Evolutionary conservation across 352 stramenopile genomes (phyloP), one percentile per base, ranked within the genome.

Genomic region (Phytophthora colocasiae): DNA sequence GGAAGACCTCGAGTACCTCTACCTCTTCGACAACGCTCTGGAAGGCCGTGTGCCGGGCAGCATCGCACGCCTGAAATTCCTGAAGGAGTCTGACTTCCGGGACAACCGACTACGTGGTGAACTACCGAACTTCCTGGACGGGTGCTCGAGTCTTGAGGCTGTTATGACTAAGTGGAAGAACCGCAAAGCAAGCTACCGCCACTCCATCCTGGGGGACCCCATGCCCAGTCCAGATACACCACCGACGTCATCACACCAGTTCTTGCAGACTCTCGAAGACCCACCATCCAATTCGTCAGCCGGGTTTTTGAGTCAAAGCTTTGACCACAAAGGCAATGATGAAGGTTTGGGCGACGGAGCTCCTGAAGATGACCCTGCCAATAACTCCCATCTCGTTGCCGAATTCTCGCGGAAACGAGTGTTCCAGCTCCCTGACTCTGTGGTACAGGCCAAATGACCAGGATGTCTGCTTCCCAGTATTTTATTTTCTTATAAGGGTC

Each of bases 151-250:
- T 45, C 65, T 93, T 7, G 83, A 91, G 36, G 83, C 83, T 17
- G 85, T 93, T 17, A 84, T 93, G 80, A 89, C 70, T 56, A 93
- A 93, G 77, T 93, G 85, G 85, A 93, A 92, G 68, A 87, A 85
- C 53, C 83, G 85, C 31, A 92, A 92, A 73, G 85, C 85, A 15
- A 92, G 77, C 39, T 93, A 93, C 66, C 78, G 77, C 22, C 78
- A 93, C 70, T 73, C 78, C 17, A 85, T 89, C 19, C 76, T 93
- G 3, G 85, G 85, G 15, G 85, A 93, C 38, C 83, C 85, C 2
- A 77, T 93, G 47, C 80, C 80, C 8, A 70, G 67, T 5, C 66
- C 65, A 6, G 75, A 83, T 22, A 75, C 59, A 3, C 63, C 63
- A 4, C 63, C 64, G 15, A 68, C 68, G 15, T 78, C 76, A 10